These are phyloP conservation scores for Cladorrhinum sp. DNA, from an alignment of 2,329 filamentous ascomycete genomes.

Conservation along the genomic window DNA sequence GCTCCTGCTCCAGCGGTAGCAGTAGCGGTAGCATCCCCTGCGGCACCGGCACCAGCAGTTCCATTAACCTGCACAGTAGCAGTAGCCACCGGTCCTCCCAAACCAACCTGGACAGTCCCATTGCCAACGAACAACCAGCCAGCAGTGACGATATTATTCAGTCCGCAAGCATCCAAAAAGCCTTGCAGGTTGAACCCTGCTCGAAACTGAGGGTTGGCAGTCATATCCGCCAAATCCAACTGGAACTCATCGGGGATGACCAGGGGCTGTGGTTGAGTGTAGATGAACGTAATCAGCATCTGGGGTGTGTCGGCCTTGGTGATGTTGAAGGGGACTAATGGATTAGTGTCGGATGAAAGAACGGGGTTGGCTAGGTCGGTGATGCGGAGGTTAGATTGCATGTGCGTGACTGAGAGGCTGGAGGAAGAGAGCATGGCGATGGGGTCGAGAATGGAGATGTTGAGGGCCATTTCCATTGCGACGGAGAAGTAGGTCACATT, in stretches of 20 bases:
- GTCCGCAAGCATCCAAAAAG: constrained; percentile 13
- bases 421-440: constrained; percentile 14
- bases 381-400: constrained; percentile 15
- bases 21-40: background rate
- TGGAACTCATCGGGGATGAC: constrained; percentile 14
- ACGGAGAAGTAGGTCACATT: constrained; percentile 24
- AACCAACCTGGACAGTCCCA: background rate
- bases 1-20: background rate
- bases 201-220: constrained; percentile 4
- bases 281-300: constrained; percentile 21
- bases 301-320: background rate
- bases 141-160: constrained; percentile 13
- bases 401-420: constrained; percentile 16
- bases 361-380: constrained; percentile 5
- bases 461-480: constrained; percentile 15
- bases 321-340: constrained; percentile 21
- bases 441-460: constrained; percentile 18
- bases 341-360: constrained; percentile 19
- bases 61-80: background rate
- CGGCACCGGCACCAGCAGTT: background rate
- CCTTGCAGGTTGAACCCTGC: constrained; percentile 19
- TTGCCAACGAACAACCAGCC: constrained; percentile 17
- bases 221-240: constrained; percentile 14
- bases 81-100: background rate
- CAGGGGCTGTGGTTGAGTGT: constrained; percentile 21